phyloP scores from a whole-genome alignment of 164 flowering plant genomes.

The Umbilicus rupestris region DNA sequence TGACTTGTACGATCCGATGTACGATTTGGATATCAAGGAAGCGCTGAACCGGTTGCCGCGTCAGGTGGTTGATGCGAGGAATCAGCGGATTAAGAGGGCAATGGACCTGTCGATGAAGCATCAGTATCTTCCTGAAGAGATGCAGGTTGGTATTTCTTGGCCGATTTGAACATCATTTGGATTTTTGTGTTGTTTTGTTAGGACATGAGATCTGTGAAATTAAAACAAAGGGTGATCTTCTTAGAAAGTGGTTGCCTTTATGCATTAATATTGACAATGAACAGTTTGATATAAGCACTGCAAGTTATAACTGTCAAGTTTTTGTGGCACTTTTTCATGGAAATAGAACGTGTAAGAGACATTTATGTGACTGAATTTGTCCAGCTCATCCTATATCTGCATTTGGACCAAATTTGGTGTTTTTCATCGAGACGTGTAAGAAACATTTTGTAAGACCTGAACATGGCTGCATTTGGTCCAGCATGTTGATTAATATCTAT shows the following conservation, averaged over 20 bases:
- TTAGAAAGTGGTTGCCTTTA: too few species aligned
- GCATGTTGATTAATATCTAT: not conserved
- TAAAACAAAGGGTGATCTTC: too few species aligned
- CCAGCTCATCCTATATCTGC: too few species aligned
- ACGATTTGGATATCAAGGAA: slow-evolving; percentile 81
- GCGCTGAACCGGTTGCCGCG: slow-evolving; percentile 80
- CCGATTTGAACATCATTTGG: not conserved
- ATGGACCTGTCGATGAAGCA: slow-evolving; percentile 98
- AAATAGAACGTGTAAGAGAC: too few species aligned
- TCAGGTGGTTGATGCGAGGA: slow-evolving; percentile 82
- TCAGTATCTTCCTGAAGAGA: slow-evolving; percentile 61
- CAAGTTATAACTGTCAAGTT: too few species aligned
- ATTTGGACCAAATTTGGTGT: too few species aligned
- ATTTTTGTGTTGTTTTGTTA: not conserved
- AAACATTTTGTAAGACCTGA: not conserved
- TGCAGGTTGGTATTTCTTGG: slow-evolving; percentile 45
- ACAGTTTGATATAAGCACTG: too few species aligned
- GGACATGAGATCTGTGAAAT: too few species aligned
- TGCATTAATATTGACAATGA: too few species aligned
- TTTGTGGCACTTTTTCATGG: too few species aligned
- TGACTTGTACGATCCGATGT: slow-evolving; percentile 72
- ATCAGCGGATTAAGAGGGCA: slow-evolving; percentile 92
- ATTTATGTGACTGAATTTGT: too few species aligned
- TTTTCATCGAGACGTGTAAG: too few species aligned
- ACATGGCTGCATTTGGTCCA: not conserved